A percentile compares a stretch with the other conserved stretches of the same genome.
phyloP scores from a whole-genome alignment of 2,329 filamentous ascomycete species.

The Mariannaea sp. region DNA sequence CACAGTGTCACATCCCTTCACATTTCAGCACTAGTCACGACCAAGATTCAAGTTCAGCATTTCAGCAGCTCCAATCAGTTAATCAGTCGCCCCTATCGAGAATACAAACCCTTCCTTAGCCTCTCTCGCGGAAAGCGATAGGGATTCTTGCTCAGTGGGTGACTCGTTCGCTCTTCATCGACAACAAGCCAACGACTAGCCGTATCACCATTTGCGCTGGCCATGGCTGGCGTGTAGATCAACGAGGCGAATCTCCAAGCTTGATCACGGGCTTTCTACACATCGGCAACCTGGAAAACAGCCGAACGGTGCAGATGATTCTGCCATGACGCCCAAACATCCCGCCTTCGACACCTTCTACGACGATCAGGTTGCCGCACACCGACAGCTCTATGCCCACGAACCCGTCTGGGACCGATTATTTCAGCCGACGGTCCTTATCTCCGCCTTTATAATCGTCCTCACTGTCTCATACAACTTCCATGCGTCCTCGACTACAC shows the following conservation, averaged over 20 bases:
- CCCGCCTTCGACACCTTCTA: slow-evolving; percentile 43
- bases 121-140: neutral
- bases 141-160: neutral
- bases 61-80: slow-evolving; percentile 11
- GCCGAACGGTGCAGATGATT: slow-evolving; percentile 23
- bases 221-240: slow-evolving; percentile 34
- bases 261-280: slow-evolving; percentile 32
- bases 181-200: slow-evolving; percentile 6
- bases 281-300: slow-evolving; percentile 29
- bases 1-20: slow-evolving; percentile 27
- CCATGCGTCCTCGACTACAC: slow-evolving; percentile 41
- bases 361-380: slow-evolving; percentile 43
- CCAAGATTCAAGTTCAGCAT: slow-evolving; percentile 19
- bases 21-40: slow-evolving; percentile 24
- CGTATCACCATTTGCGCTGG: slow-evolving; percentile 19
- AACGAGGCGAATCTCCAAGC: slow-evolving; percentile 32
- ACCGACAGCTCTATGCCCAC: slow-evolving; percentile 38
- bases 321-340: slow-evolving; percentile 44
- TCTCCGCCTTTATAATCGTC: slow-evolving; percentile 42
- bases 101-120: neutral
- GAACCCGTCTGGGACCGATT: slow-evolving; percentile 40
- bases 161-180: neutral
- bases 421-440: slow-evolving; percentile 43
- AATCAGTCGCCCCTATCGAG: slow-evolving; percentile 7
- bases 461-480: slow-evolving; percentile 43